A percentile compares a stretch with the other conserved stretches of the same genome.
Evolutionary conservation across 352 stramenopile genomes (phyloP).

Genomic region (Phytophthora agathidicida): DNA sequence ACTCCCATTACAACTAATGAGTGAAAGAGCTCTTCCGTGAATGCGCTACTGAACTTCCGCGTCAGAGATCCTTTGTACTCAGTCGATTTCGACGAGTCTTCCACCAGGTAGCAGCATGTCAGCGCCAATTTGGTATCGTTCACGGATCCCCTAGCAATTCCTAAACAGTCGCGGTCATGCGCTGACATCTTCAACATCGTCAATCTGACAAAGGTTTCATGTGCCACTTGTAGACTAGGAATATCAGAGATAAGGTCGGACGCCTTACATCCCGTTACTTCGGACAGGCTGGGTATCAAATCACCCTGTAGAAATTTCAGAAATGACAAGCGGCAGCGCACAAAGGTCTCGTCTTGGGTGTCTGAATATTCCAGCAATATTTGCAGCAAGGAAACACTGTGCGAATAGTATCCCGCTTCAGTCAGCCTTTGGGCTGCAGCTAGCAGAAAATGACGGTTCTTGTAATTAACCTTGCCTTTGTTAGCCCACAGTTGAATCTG

Average conservation of each 20-base stretch:
- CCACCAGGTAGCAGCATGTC: constrained; percentile 6
- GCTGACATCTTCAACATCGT: constrained; percentile 17
- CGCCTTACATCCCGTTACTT: constrained; percentile 8
- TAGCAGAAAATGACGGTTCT: constrained; percentile 1
- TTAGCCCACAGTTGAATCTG: constrained; percentile 8
- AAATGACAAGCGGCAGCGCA: constrained; percentile 35
- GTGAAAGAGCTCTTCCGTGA: constrained; percentile 55
- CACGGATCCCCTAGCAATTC: background rate
- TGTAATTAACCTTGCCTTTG: background rate
- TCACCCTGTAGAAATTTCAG: constrained; percentile 38
- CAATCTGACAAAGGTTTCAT: constrained; percentile 28
- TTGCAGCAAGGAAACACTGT: constrained; percentile 24
- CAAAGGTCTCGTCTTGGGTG: background rate
- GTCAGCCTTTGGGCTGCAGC: constrained; percentile 18
- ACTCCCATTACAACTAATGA: constrained; percentile 61
- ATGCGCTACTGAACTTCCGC: constrained; percentile 39
- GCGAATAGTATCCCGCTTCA: constrained; percentile 33
- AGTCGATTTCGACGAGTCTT: background rate
- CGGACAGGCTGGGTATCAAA: constrained; percentile 9
- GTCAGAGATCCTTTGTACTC: background rate
- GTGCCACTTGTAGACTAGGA: constrained; percentile 29
- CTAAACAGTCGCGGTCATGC: constrained; percentile 30
- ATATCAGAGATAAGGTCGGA: constrained; percentile 1
- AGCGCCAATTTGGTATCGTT: constrained; percentile 9
- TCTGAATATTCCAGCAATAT: constrained; percentile 1